Evolutionary conservation across 208 protist species (phyloP).

Genomic region (Leptomonas seymouri): DNA sequence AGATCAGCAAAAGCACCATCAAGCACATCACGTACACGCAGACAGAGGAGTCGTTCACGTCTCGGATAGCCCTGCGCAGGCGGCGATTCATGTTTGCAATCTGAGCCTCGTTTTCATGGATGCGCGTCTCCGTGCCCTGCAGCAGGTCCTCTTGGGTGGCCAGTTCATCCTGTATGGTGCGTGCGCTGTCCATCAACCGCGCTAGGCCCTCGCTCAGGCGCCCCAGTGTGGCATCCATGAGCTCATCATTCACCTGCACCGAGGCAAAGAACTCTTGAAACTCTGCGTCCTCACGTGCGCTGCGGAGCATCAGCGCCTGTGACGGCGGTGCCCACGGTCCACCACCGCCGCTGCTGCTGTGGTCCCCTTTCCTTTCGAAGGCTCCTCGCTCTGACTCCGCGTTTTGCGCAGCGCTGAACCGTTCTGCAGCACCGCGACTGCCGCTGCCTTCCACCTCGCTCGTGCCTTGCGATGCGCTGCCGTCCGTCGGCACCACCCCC

Average conservation of each 20-base stretch:
- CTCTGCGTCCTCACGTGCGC: conserved; percentile 61
- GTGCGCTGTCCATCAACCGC: conserved; percentile 67
- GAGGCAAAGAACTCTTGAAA: conserved; percentile 66
- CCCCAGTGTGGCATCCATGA: conserved; percentile 70
- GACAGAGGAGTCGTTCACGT: conserved; percentile 59
- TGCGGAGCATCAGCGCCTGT: conserved; percentile 18
- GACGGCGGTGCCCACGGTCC: neutral
- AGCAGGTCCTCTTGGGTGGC: conserved; percentile 54
- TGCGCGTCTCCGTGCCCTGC: conserved; percentile 46
- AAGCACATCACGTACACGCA: conserved; percentile 58
- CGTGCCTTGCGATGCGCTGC: neutral
- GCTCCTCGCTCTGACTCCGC: no score
- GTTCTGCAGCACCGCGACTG: neutral
- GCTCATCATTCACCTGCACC: conserved; percentile 52
- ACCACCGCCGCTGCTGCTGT: neutral
- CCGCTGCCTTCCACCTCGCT: neutral
- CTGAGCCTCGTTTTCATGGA: conserved; percentile 42
- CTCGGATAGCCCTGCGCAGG: conserved; percentile 49
- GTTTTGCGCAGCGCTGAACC: no score
- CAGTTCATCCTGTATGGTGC: conserved; percentile 64
- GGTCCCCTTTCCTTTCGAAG: no score
- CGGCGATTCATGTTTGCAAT: conserved; percentile 59
- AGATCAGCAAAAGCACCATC: conserved; percentile 40
- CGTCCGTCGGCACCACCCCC: neutral
- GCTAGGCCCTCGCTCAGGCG: conserved; percentile 60